Base-by-base conservation (phyloP, 2,329 filamentous ascomycete species). In the Aspergillus melleus region DNA sequence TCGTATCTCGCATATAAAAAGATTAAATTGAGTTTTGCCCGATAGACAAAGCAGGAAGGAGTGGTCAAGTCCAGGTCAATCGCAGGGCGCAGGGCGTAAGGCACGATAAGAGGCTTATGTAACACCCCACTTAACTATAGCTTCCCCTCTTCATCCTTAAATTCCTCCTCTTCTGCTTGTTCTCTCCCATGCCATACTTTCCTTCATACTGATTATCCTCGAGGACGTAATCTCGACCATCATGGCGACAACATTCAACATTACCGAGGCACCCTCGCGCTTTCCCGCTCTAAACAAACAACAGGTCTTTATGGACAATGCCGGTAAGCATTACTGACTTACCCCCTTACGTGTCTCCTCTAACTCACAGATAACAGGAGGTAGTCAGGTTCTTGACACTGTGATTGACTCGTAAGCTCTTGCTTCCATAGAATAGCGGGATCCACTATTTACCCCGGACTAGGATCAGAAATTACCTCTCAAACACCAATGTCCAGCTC, bases 231-330 rank as follows among this genome's bases (percentile, higher is more conserved):
- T 50, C n/a, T 49, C 6, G 11, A n/a, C 44, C 16, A 24, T 9
- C 16, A 39, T 62, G 67, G 72, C 52, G 22, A 70, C 70, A 68
- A 54, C 74, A 30, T 62, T 90, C 66, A 80, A 88, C 65, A 80
- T 90, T 52, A 69, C 79, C 9, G 76, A 79, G 52, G 81, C 84
- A 30, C 82, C 88, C 61, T 78, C 81, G 61, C 80, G 83, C 56
- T 93, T 93, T 77, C 90, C 90, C 36, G 88, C 89, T 14, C 74
- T 93, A 44, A 76, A 82, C 46, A 81, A 86, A 61, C 79, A 86
- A 51, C 89, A 92, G 68, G 81, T 92, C 53, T 92, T 85, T 72
- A 84, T 93, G 65, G 90, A 94, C 70, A 93, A 93, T 70, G 90
- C 70, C 52, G 70, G 70, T 71, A 47, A 8, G 64, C 59, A 20